A percentile compares a stretch with the other conserved stretches of the same genome.
Evolutionary conservation across 225 moss, liverwort and hornwort genomes (phyloP).

Genomic region (Bryoerythrophyllum caledonicum): DNA sequence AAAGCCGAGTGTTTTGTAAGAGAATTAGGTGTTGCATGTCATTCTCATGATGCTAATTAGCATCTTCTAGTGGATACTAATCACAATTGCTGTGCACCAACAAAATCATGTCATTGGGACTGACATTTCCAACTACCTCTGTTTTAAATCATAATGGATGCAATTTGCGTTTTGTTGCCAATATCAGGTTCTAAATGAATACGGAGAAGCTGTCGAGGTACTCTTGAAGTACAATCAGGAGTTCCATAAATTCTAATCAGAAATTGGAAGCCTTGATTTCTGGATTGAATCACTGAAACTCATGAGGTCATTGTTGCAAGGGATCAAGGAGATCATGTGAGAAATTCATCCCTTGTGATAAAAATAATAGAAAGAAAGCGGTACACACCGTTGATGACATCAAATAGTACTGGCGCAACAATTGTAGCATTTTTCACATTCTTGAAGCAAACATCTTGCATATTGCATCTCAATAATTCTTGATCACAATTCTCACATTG

Average conservation of each 20-base stretch:
- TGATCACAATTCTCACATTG: not conserved
- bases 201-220: not conserved
- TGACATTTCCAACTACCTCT: not conserved
- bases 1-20: not conserved
- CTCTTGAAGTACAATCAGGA: not conserved
- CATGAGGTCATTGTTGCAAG: not conserved
- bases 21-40: constrained; percentile 27
- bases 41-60: constrained; percentile 24
- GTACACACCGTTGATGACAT: constrained; percentile 2
- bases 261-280: not conserved
- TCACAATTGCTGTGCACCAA: not conserved
- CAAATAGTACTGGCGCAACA: not conserved
- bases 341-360: not conserved
- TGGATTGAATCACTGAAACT: not conserved
- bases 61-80: constrained; percentile 2
- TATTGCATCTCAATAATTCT: not conserved
- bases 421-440: not conserved
- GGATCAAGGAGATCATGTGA: not conserved
- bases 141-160: not conserved
- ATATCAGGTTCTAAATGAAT: not conserved
- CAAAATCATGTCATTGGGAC: not conserved
- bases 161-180: not conserved
- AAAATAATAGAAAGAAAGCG: not conserved
- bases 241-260: not conserved
- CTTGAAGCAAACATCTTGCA: not conserved